Evolutionary conservation across 805 yeast species (phyloP), one percentile per base, ranked within the genome.

Genomic region (Starmerella sirachaensis): DNA sequence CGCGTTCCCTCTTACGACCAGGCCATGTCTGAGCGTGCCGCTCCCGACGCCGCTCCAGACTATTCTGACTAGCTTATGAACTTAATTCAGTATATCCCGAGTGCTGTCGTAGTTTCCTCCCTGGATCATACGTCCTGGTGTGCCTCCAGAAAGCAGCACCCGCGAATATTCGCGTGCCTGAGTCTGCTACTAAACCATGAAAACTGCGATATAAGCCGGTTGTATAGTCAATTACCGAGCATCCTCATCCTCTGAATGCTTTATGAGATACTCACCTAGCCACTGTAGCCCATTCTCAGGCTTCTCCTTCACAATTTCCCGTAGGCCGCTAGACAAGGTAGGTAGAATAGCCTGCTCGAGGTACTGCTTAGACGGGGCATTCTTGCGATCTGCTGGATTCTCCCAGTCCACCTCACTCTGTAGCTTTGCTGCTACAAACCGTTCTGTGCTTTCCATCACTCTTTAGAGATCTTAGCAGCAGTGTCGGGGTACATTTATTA

Each of bases 1-100:
- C 63, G 73, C 33, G 94, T 88, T 6, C 97, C 97, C 0, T 75
- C 94, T 0, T 88, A 88, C 58, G 69, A 68, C 6, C 76, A 80
- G 22, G 96, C 97, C 0, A 59, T 85, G 56, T 50, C 58, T 2
- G 75, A 68, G 31, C 45, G 44, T 6, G 61, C 59, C 5, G 58
- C 66, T 9, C 68, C 63, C 16, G 73, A 70, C 36, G 59, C 78
- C 18, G 76, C 94, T 2, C 96, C 96, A 0, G 69, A 70, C 2
- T 85, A 84, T 56, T 66, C 63, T 14, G 40, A 38, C 25, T 45
- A 33, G 28, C 7, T 9, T 13, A 17, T 8, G 6, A 5, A 16
- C 8, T 6, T 12, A 14, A n/a, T 6, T 6, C 13, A 25, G n/a
- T n/a, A n/a, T n/a, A n/a, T n/a, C n/a, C n/a, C n/a, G n/a, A n/a